A percentile compares a stretch with the other conserved stretches of the same genome.
phyloP scores from a whole-genome alignment of 2,329 filamentous ascomycete genomes.

The Plectosphaerella sp. region DNA sequence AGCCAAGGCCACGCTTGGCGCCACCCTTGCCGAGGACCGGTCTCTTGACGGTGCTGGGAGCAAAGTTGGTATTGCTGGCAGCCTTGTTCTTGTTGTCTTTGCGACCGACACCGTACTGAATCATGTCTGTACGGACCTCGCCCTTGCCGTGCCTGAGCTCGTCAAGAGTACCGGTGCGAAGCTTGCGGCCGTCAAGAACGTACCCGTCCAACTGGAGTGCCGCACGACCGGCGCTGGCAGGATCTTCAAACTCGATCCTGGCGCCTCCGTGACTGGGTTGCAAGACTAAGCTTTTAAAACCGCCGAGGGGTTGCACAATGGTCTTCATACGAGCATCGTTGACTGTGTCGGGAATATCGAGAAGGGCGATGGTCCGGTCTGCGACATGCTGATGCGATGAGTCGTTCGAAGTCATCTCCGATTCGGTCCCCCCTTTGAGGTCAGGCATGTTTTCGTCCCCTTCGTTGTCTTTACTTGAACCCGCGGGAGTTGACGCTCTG shows the following conservation, averaged over 20 bases:
- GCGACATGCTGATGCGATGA: constrained; percentile 45
- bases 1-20: constrained; percentile 39
- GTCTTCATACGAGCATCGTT: constrained; percentile 79
- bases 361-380: constrained; percentile 72
- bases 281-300: constrained; percentile 70
- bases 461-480: constrained; percentile 26
- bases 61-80: constrained; percentile 34
- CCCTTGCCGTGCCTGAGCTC: constrained; percentile 50
- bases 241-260: constrained; percentile 74
- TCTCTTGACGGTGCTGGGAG: constrained; percentile 36
- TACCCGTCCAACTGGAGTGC: constrained; percentile 53
- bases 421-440: constrained; percentile 6
- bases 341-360: constrained; percentile 87
- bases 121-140: constrained; percentile 36
- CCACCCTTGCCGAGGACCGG: constrained; percentile 31
- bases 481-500: constrained; percentile 26
- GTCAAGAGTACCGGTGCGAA: constrained; percentile 49
- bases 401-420: not conserved
- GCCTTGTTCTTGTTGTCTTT: constrained; percentile 15
- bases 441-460: constrained; percentile 35
- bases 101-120: constrained; percentile 29
- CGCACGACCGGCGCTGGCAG: constrained; percentile 68
- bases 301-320: constrained; percentile 66
- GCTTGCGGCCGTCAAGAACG: constrained; percentile 48
- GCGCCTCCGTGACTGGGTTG: constrained; percentile 81